Base-by-base conservation (phyloP, 768 basidiomycete genomes). In the Clitopilus hobsonii region DNA sequence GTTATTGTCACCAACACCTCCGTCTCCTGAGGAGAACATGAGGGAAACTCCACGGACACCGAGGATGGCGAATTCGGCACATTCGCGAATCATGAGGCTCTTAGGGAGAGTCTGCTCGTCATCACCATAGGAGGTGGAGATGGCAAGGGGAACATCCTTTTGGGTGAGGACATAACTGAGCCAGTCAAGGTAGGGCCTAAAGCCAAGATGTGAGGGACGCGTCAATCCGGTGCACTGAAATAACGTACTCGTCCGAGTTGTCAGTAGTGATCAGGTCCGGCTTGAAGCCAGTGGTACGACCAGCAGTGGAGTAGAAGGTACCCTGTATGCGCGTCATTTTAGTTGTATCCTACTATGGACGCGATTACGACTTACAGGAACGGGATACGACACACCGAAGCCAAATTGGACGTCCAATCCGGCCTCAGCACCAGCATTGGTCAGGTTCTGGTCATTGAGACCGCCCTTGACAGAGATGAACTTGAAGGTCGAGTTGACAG, bases 121-220 rank as follows among this genome's bases (percentile, higher is more conserved):
- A 48, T 90, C 88, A 3, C 78, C 85, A 63, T 90, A 90, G 58
- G 84, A 86, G 0, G 85, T 89, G 0, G 86, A 86, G 36, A 91
- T 87, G 5, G 81, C 73, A 58, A 81, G 76, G 13, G 87, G 85
- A 1, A 78, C 65, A 32, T 71, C 63, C 8, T 68, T 51, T n/a
- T 80, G 76, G 11, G 58, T 60, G 0, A 81, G 68, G n/a, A 88
- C 63, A 55, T 77, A 84, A 38, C 84, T 74, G 14, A 90, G 68
- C 88, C 88, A 89, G 74, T 85, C 60, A 22, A 49, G 54, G 56
- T 58, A 65, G 52, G 65, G 68, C 38, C 68, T 68, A 26, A 18
- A 11, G 30, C 69, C 67, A 56, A 81, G 58, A 0, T 54, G 69
- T 71, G 24, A 55, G 25, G 8, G 25, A 25, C 30, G 22, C 0